phyloP scores from a whole-genome alignment of 306 rosid species.

The Cotoneaster glaucophyllus region DNA sequence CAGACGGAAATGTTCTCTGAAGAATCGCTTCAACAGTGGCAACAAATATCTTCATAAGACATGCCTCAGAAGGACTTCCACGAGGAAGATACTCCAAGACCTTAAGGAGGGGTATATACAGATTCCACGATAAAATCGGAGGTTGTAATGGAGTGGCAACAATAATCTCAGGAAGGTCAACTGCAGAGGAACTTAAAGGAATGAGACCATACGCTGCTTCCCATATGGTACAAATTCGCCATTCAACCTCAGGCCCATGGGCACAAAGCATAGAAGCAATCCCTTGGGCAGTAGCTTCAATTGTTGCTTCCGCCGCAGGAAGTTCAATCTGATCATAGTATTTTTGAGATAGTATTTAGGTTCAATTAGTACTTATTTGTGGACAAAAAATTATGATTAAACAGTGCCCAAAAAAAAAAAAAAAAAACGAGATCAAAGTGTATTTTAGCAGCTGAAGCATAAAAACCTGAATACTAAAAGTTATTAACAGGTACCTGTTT shows the following conservation, averaged over 20 bases:
- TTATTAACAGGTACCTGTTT: slow-evolving; percentile 55
- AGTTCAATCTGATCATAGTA: slow-evolving; percentile 66
- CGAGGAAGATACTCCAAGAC: slow-evolving; percentile 98
- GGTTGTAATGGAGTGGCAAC: slow-evolving; percentile 92
- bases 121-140: slow-evolving; percentile 87
- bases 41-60: slow-evolving; percentile 96
- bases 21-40: slow-evolving; percentile 94
- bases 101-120: slow-evolving; percentile 90
- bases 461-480: neutral
- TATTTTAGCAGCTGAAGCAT: neutral
- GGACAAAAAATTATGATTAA: neutral
- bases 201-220: slow-evolving; percentile 98
- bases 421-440: neutral
- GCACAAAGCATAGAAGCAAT: slow-evolving; percentile 98
- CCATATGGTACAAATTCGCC: slow-evolving; percentile 99
- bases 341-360: neutral
- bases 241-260: slow-evolving; percentile 99
- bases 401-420: neutral
- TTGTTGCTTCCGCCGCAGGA: slow-evolving; percentile 90
- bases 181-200: slow-evolving; percentile 87
- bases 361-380: neutral
- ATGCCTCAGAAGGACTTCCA: slow-evolving; percentile 97
- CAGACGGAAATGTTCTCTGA: slow-evolving; percentile 82
- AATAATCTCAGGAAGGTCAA: slow-evolving; percentile 93
- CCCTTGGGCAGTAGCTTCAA: slow-evolving; percentile 98